These are phyloP conservation scores for Alternaria arborescens DNA, from an alignment of 2,329 filamentous ascomycete genomes.

Conservation along the genomic window DNA sequence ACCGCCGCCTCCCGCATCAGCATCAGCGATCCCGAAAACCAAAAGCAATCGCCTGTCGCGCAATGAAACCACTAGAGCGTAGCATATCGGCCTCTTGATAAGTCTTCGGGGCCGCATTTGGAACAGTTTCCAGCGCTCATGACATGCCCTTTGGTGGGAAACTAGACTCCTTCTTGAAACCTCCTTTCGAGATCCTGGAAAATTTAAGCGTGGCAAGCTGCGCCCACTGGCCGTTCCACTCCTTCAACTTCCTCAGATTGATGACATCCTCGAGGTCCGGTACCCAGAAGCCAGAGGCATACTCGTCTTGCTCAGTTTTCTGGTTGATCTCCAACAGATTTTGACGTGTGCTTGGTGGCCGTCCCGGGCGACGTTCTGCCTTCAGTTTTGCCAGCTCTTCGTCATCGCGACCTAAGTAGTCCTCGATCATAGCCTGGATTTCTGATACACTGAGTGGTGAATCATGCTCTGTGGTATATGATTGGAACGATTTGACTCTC, in stretches of 20 bases:
- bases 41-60: not conserved
- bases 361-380: constrained; percentile 76
- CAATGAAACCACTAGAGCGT: not conserved
- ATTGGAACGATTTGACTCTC: constrained; percentile 76
- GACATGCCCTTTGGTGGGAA: constrained; percentile 73
- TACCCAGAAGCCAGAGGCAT: constrained; percentile 83
- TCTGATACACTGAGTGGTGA: constrained; percentile 59
- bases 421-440: constrained; percentile 62
- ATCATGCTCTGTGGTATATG: constrained; percentile 64
- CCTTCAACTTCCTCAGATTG: constrained; percentile 70
- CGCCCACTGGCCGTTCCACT: constrained; percentile 87
- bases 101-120: not conserved
- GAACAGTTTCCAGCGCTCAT: constrained; percentile 25
- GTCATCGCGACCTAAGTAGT: constrained; percentile 68
- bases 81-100: not conserved
- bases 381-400: constrained; percentile 73
- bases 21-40: not conserved
- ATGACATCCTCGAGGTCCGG: constrained; percentile 77
- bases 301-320: constrained; percentile 77
- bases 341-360: constrained; percentile 79
- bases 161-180: constrained; percentile 71
- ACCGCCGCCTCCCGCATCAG: not conserved
- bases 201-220: constrained; percentile 79
- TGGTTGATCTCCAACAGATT: constrained; percentile 78
- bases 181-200: constrained; percentile 74